Percentiles rank a stretch among this genome's conserved stretches.
These are phyloP conservation scores for Penicillium fimorum DNA, from an alignment of 495 filamentous ascomycete species.

Conservation along the genomic window DNA sequence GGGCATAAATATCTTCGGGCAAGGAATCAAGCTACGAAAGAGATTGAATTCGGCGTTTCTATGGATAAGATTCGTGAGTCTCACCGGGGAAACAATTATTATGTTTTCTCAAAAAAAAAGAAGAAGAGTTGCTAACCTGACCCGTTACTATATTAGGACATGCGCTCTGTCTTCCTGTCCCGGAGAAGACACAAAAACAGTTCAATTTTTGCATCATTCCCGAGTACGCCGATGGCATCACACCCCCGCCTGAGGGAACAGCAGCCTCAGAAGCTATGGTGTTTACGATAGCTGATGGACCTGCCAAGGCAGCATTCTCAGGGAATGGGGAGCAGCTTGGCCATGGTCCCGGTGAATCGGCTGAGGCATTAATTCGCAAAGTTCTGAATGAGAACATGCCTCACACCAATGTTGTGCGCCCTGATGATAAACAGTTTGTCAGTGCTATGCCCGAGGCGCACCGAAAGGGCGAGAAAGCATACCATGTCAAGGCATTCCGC, in stretches of 20 bases:
- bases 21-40: constrained; percentile 59
- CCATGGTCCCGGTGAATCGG: constrained; percentile 57
- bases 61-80: constrained; percentile 73
- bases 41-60: constrained; percentile 65
- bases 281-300: constrained; percentile 75
- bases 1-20: constrained; percentile 63
- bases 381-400: constrained; percentile 60
- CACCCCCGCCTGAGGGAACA: constrained; percentile 34
- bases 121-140: constrained; percentile 10
- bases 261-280: constrained; percentile 66
- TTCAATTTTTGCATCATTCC: constrained; percentile 89
- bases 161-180: constrained; percentile 78
- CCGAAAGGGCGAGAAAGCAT: constrained; percentile 85
- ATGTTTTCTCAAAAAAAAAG: background rate
- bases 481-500: constrained; percentile 85
- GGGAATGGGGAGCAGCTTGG: constrained; percentile 39
- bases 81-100: background rate
- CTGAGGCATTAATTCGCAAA: constrained; percentile 59
- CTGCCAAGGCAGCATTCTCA: constrained; percentile 58
- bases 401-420: constrained; percentile 60
- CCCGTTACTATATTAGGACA: constrained; percentile 53
- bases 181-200: constrained; percentile 85
- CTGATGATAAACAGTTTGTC: constrained; percentile 72
- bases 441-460: constrained; percentile 77
- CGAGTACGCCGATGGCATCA: constrained; percentile 55